Evolutionary conservation across 2,329 filamentous ascomycete genomes (phyloP).

Genomic region (Aspergillus sclerotialis): DNA sequence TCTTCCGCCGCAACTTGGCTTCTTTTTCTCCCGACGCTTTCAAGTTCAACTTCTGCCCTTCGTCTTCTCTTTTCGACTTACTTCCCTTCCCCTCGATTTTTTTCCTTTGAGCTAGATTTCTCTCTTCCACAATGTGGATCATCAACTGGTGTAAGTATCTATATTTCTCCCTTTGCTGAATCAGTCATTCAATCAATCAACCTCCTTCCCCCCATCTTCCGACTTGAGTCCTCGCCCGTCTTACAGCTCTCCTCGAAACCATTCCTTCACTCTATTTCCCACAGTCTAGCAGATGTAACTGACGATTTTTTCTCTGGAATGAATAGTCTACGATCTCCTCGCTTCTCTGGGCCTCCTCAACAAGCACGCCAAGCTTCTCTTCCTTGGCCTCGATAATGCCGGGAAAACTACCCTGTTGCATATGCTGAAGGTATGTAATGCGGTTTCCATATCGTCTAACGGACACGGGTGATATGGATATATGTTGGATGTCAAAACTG

Average conservation of each 20-base stretch:
- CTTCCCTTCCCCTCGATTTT: background rate
- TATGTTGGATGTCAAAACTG: conserved; percentile 3
- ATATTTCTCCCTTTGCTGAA: conserved; percentile 3
- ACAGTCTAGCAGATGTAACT: conserved; percentile 3
- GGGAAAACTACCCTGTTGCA: conserved; percentile 91
- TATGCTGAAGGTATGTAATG: conserved; percentile 75
- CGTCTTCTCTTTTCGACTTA: conserved; percentile 4
- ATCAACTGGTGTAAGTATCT: conserved; percentile 78
- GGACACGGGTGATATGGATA: background rate
- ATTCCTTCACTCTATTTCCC: background rate
- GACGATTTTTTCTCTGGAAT: conserved; percentile 2
- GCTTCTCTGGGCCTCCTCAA: conserved; percentile 82
- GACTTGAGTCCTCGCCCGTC: background rate
- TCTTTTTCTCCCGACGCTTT: conserved; percentile 4
- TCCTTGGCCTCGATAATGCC: conserved; percentile 88
- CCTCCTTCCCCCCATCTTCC: too few relatives aligned
- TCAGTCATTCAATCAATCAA: too few relatives aligned
- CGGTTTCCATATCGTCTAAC: too few relatives aligned
- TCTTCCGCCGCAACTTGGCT: conserved; percentile 1
- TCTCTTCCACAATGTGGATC: conserved; percentile 69
- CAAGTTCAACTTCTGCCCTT: background rate
- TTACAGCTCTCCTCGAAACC: too few relatives aligned
- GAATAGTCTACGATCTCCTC: conserved; percentile 78
- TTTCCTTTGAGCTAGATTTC: conserved; percentile 2
- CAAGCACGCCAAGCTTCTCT: conserved; percentile 93